Evolutionary conservation across 352 stramenopile species (phyloP).

Genomic region (Globisporangium spinosum): DNA sequence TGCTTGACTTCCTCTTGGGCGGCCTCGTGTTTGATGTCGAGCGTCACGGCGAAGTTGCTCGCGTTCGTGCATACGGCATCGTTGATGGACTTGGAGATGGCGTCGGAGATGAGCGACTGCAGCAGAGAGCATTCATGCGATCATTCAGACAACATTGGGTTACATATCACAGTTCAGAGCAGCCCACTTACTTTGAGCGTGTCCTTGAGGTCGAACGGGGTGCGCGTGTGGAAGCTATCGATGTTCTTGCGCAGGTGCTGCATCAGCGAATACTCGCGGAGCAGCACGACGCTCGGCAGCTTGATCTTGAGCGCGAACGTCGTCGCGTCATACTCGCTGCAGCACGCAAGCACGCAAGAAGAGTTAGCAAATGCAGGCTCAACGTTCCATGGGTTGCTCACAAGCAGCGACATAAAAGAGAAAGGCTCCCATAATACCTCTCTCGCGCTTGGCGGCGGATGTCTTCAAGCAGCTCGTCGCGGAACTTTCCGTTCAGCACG

Average conservation of each 20-base stretch:
- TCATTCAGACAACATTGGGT: neutral
- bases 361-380: neutral
- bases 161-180: neutral
- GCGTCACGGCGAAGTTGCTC: slow-evolving; percentile 62
- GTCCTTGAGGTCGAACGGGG: slow-evolving; percentile 72
- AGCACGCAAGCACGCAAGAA: neutral
- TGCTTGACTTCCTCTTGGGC: slow-evolving; percentile 72
- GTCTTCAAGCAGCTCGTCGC: slow-evolving; percentile 40
- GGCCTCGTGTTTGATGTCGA: slow-evolving; percentile 68
- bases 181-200: slow-evolving; percentile 55
- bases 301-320: slow-evolving; percentile 81
- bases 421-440: slow-evolving; percentile 18
- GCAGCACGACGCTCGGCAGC: slow-evolving; percentile 67
- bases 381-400: neutral
- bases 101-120: slow-evolving; percentile 41
- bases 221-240: slow-evolving; percentile 30
- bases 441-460: slow-evolving; percentile 34
- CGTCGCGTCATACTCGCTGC: slow-evolving; percentile 57
- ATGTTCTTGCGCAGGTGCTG: slow-evolving; percentile 44
- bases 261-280: slow-evolving; percentile 74
- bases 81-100: slow-evolving; percentile 42
- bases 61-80: slow-evolving; percentile 47
- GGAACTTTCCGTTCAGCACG: slow-evolving; percentile 45
- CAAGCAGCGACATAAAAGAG: neutral
- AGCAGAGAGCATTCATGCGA: neutral